These are phyloP conservation scores for Phialophora macrospora DNA, from an alignment of 2,329 filamentous ascomycete genomes.

Conservation along the genomic window DNA sequence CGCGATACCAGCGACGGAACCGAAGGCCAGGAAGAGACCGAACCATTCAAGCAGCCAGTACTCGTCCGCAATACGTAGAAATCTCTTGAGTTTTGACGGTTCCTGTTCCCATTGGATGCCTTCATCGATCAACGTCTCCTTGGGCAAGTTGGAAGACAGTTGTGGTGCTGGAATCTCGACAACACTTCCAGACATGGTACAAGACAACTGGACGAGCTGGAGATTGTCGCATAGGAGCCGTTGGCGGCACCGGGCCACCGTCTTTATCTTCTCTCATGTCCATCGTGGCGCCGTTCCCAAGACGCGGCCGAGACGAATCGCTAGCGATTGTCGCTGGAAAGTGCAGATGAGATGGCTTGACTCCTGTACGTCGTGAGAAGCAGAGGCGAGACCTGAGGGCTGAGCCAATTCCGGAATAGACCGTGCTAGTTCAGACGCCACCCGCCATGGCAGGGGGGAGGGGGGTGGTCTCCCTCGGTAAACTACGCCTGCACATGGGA, in stretches of 20 bases:
- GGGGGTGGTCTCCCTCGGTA: neutral
- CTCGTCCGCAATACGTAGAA: neutral
- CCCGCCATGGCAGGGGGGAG: neutral
- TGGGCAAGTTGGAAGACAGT: too few species aligned
- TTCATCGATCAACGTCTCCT: neutral
- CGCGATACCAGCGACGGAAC: neutral
- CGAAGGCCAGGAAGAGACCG: neutral
- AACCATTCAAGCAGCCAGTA: neutral
- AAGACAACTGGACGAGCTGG: neutral
- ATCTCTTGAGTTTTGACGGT: neutral
- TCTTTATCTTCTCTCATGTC: neutral
- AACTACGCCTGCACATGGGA: neutral
- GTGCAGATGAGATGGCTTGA: constrained; percentile 1
- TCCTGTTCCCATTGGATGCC: neutral
- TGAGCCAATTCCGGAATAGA: neutral
- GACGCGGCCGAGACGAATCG: neutral
- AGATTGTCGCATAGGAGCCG: neutral
- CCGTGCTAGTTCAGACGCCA: neutral
- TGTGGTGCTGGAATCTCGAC: neutral
- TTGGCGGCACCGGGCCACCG: neutral
- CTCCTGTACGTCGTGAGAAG: neutral
- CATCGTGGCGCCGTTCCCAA: neutral
- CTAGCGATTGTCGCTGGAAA: neutral
- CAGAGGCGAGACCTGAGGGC: neutral
- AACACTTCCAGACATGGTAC: neutral